A percentile compares a stretch with the other conserved stretches of the same genome.
Conservation (phyloP, 306 rosid species). For the Casuarina glauca region DNA sequence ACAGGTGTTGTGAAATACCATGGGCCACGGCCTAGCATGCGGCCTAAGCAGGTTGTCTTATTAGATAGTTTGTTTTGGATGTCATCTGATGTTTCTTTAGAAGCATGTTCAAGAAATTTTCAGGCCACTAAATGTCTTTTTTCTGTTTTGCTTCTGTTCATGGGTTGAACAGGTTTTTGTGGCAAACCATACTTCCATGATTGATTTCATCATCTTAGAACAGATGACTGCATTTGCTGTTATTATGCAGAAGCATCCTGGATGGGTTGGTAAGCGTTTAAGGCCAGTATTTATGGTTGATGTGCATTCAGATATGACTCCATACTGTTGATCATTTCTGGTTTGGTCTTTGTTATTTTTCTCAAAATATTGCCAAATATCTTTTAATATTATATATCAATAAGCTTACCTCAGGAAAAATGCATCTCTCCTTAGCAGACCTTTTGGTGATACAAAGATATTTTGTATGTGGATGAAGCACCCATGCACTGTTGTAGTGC, state of each 20-base stretch:
- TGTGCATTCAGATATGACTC: background rate
- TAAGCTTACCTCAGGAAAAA: background rate
- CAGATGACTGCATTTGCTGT: constrained; percentile 99
- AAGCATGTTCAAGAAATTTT: constrained; percentile 2
- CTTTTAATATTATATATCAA: background rate
- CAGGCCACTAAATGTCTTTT: constrained; percentile 18
- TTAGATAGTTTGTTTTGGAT: constrained; percentile 1
- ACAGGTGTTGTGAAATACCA: constrained; percentile 98
- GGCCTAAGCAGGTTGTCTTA: constrained; percentile 76
- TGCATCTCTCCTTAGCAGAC: background rate
- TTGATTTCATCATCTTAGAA: constrained; percentile 90
- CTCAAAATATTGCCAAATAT: background rate
- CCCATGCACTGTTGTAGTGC: background rate
- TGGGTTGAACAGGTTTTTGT: constrained; percentile 76
- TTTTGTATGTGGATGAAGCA: background rate
- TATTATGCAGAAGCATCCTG: constrained; percentile 97
- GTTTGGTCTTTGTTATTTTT: background rate
- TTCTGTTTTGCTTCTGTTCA: constrained; percentile 8
- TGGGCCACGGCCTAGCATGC: constrained; percentile 91
- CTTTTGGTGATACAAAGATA: background rate
- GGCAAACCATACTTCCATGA: constrained; percentile 97
- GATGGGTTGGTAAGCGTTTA: constrained; percentile 93
- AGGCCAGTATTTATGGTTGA: constrained; percentile 8
- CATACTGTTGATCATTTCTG: background rate
- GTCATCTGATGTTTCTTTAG: constrained; percentile 8